These are phyloP conservation scores for Claviceps humidiphila DNA, from an alignment of 2,329 filamentous ascomycete species.

Conservation along the genomic window DNA sequence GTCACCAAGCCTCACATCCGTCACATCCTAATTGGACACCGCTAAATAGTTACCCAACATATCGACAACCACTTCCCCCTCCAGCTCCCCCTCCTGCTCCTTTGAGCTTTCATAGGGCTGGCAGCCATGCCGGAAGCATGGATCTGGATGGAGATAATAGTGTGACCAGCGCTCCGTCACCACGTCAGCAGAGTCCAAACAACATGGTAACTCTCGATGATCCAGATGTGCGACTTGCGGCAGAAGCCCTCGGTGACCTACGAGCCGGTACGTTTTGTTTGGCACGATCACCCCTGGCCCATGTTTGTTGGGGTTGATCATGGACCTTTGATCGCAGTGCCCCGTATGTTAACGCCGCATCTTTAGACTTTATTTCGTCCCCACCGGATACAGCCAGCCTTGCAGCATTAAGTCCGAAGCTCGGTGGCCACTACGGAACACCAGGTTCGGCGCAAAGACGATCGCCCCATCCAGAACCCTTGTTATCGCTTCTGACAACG, in stretches of 20 bases:
- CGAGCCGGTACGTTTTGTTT: constrained; percentile 41
- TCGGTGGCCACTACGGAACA: constrained; percentile 1
- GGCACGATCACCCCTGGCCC: neutral
- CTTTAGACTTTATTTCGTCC: constrained; percentile 52
- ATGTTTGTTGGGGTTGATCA: neutral
- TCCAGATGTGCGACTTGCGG: constrained; percentile 55
- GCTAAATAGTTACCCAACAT: constrained; percentile 35
- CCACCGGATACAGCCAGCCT: constrained; percentile 35
- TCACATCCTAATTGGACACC: constrained; percentile 30
- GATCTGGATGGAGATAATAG: constrained; percentile 31
- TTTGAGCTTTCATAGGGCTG: constrained; percentile 20
- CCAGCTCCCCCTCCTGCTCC: constrained; percentile 9
- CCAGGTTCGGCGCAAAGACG: constrained; percentile 10
- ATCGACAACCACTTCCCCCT: constrained; percentile 16
- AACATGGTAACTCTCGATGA: constrained; percentile 47
- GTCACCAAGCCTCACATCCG: constrained; percentile 11
- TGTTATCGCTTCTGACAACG: constrained; percentile 75
- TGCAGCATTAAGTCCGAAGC: constrained; percentile 23
- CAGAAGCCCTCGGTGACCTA: constrained; percentile 63
- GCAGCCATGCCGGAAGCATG: constrained; percentile 32
- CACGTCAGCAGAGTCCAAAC: constrained; percentile 28
- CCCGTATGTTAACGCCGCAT: neutral
- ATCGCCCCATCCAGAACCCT: constrained; percentile 55
- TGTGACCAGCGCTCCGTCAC: constrained; percentile 28
- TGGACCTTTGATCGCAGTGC: neutral